These are phyloP conservation scores for Aspergillus ochraceus DNA, from an alignment of 2,329 filamentous ascomycete genomes.

Conservation along the genomic window DNA sequence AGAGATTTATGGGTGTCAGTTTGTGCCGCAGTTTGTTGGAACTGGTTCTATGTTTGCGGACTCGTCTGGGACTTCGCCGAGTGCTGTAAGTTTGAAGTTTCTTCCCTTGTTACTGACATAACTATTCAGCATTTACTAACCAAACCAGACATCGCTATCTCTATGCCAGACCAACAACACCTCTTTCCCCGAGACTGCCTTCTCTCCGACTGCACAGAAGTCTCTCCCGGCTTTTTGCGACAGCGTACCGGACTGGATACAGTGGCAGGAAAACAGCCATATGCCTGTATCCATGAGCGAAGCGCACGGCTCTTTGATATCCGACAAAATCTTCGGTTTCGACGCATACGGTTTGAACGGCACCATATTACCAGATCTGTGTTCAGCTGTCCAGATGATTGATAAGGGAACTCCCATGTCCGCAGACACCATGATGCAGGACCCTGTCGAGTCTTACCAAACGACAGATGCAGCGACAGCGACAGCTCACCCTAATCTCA, in stretches of 20 bases:
- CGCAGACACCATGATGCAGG: background rate
- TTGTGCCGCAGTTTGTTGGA: background rate
- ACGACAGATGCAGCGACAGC: too few species aligned
- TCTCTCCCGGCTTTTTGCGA: background rate
- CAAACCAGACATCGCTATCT: too few species aligned
- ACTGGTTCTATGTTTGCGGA: background rate
- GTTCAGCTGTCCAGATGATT: background rate
- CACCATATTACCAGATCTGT: background rate
- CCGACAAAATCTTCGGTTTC: background rate
- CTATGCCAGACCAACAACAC: background rate
- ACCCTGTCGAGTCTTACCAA: background rate
- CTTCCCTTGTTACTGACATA: too few species aligned
- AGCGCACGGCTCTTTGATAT: background rate
- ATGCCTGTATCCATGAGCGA: too few species aligned
- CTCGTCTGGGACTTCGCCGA: background rate
- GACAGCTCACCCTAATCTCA: too few species aligned
- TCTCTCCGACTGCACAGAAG: too few species aligned
- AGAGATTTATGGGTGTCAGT: background rate
- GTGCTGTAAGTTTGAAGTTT: background rate
- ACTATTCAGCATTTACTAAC: too few species aligned
- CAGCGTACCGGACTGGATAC: background rate
- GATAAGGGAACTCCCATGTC: background rate
- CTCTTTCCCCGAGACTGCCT: background rate
- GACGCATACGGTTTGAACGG: background rate
- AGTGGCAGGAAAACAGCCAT: background rate